Conservation (phyloP, 805 yeast genomes). For the Spathaspora passalidarum region DNA sequence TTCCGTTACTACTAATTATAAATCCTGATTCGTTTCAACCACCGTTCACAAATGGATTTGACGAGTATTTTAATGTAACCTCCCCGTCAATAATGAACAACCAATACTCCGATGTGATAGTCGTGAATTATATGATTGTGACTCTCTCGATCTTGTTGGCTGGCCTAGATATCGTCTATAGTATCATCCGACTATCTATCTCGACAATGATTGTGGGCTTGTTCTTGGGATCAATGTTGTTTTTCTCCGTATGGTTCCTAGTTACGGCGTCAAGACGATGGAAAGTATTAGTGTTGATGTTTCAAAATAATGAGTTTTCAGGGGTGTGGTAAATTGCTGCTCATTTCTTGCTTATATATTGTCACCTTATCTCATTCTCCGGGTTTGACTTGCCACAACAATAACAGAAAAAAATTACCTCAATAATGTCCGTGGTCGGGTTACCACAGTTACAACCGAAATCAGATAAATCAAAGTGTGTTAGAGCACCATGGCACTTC, state of each 20-base stretch:
- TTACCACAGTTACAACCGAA: too few species aligned
- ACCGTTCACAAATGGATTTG: conserved; percentile 21
- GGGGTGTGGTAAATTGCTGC: conserved; percentile 6
- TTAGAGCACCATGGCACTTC: too few species aligned
- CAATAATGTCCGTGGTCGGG: too few species aligned
- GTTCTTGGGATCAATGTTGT: conserved; percentile 10
- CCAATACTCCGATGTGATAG: conserved; percentile 1
- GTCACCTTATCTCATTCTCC: too few species aligned
- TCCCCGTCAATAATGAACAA: conserved; percentile 2
- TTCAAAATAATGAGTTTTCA: conserved; percentile 6
- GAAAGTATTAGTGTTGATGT: conserved; percentile 8
- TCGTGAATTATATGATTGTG: conserved; percentile 4
- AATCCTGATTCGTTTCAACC: conserved; percentile 23
- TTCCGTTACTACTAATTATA: conserved; percentile 16
- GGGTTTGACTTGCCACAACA: too few species aligned
- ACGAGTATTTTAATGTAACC: conserved; percentile 11
- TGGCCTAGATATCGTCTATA: conserved; percentile 16
- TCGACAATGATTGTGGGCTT: conserved; percentile 13
- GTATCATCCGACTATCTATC: conserved; percentile 13
- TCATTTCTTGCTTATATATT: too few species aligned
- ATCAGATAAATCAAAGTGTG: too few species aligned
- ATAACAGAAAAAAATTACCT: too few species aligned
- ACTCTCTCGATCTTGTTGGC: conserved; percentile 9
- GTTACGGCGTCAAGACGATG: conserved; percentile 15
- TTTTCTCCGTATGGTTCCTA: conserved; percentile 13